Conservation (phyloP, 176 grass and related monocot species). For the Alopecurus myosuroides region DNA sequence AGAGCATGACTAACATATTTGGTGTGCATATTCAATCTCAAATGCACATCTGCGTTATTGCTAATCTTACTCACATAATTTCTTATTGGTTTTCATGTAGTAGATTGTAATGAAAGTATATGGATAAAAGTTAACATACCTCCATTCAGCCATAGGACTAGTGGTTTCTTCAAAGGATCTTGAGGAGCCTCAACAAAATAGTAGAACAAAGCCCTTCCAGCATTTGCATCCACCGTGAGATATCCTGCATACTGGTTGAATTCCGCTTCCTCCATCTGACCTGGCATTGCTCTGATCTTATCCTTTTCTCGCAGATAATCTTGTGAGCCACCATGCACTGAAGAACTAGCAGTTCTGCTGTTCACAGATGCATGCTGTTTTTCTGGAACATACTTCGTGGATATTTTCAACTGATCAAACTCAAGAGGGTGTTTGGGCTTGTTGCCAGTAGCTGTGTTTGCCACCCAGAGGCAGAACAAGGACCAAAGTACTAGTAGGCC, state of each 20-base stretch:
- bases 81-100: neutral
- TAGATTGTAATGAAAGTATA: neutral
- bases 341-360: conserved; percentile 7
- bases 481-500: conserved; percentile 41
- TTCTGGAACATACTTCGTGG: conserved; percentile 18
- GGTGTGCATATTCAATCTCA: neutral
- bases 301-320: conserved; percentile 27
- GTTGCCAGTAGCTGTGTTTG: conserved; percentile 18
- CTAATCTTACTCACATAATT: neutral
- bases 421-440: conserved; percentile 30
- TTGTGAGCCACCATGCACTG: neutral
- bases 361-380: conserved; percentile 5
- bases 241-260: conserved; percentile 70
- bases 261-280: conserved; percentile 30
- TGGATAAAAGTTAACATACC: conserved; percentile 20
- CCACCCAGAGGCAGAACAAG: conserved; percentile 38
- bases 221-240: conserved; percentile 50
- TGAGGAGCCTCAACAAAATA: conserved; percentile 62
- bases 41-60: neutral
- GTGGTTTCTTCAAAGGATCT: conserved; percentile 40
- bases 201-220: conserved; percentile 69
- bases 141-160: conserved; percentile 84
- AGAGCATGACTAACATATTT: neutral
- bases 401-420: conserved; percentile 26
- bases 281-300: conserved; percentile 50